phyloP scores from a whole-genome alignment of 331 rosid genomes.

The Quercus phellos region DNA sequence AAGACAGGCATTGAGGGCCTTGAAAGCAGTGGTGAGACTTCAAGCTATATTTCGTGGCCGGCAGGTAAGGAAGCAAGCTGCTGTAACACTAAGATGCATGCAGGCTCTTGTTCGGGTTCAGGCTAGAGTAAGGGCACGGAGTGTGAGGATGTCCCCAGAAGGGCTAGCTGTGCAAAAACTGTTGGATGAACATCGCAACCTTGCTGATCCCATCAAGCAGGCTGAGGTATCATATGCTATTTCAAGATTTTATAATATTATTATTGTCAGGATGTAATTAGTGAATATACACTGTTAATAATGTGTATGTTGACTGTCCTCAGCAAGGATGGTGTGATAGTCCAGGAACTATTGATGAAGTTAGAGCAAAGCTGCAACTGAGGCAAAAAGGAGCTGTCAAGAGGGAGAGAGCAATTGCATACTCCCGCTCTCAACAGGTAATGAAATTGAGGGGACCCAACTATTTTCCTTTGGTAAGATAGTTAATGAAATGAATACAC shows the following conservation, averaged over 20 bases:
- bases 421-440: constrained; percentile 68
- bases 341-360: constrained; percentile 68
- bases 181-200: constrained; percentile 34
- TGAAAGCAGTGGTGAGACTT: constrained; percentile 80
- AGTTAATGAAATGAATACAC: no score
- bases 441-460: background rate
- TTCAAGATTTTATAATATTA: constrained; percentile 1
- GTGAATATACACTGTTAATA: constrained; percentile 3
- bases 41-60: constrained; percentile 89
- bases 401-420: constrained; percentile 82
- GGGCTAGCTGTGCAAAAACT: constrained; percentile 40
- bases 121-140: constrained; percentile 59
- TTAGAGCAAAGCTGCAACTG: constrained; percentile 60
- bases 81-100: constrained; percentile 84
- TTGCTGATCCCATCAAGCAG: constrained; percentile 43
- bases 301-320: background rate
- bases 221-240: constrained; percentile 45
- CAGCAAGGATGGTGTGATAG: constrained; percentile 82
- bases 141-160: constrained; percentile 44
- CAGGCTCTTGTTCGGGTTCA: constrained; percentile 92
- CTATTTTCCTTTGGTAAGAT: background rate
- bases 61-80: constrained; percentile 83
- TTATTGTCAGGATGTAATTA: background rate
- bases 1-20: constrained; percentile 72
- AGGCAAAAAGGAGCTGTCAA: constrained; percentile 72